Evolutionary conservation across 257 asterid genomes (phyloP), one percentile per base, ranked within the genome.

Genomic region (Catharanthus roseus): DNA sequence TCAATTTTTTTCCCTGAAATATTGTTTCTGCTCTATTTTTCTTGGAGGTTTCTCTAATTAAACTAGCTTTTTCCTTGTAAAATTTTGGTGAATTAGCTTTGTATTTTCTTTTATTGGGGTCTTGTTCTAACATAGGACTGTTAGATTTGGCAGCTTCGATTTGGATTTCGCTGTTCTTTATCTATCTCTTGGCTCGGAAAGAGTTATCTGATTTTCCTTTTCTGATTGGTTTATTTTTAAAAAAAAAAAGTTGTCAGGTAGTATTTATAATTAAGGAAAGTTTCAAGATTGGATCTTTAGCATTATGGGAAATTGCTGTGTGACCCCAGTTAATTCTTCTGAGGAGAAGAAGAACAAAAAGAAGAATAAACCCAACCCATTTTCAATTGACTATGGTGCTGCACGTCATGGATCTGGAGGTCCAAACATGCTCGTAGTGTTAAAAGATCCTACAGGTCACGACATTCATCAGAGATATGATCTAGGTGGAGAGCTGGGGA

Each of bases 301-400:
- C 45, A 65, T 55, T 72, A 87, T 87, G 93, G 93, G 93, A 49
- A 87, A 87, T 73, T 85, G 90, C 78, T 85, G 90, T 72, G 87
- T 69, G 68, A 74, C 80, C 72, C 93, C 89, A 56, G 75, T 71
- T 34, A 65, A 63, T 68, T 72, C 77, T 76, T 72, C 82, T 8
- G 76, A 81, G 24, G 63, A 65, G 24, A 82, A 82, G 76, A 82
- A 82, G 76, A 76, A 58, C 33, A 81, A 72, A 24, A 80, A 76
- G 69, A 83, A 78, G 78, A 84, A 72, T 31, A 85, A 80, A 67
- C 88, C 81, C 12, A 87, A 82, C 63, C 90, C 87, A 33, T 87
- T 80, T 76, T 69, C 93, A 19, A 60, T 75, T 56, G 93, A 87
- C 44, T 84, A 77, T 70, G 81, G 81, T 62, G 81, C 82, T 29